A percentile compares a stretch with the other conserved stretches of the same genome.
These are phyloP conservation scores for Oryza longistaminata DNA, from an alignment of 176 grass and related monocot species.

Conservation along the genomic window DNA sequence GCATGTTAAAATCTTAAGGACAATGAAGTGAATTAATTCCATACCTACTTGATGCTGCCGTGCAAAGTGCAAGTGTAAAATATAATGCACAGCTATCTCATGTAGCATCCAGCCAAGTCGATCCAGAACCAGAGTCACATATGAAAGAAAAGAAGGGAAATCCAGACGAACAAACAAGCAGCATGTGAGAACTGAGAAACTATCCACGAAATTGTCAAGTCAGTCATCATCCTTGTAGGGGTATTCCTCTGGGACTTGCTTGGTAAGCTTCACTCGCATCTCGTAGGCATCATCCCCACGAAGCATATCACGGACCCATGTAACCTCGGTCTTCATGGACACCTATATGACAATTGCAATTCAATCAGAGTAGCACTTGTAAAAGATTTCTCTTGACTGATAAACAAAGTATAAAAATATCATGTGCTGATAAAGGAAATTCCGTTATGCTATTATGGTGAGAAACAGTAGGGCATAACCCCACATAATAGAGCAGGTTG, in stretches of 20 bases:
- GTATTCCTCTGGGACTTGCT: slow-evolving; percentile 97
- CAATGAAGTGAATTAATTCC: too few species aligned
- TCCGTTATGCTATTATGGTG: neutral
- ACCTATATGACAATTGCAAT: slow-evolving; percentile 53
- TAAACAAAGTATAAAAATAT: neutral
- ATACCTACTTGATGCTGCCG: neutral
- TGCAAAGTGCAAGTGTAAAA: slow-evolving; percentile 23
- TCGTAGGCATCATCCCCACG: slow-evolving; percentile 90
- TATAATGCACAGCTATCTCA: slow-evolving; percentile 18
- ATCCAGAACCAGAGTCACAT: neutral
- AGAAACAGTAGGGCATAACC: neutral
- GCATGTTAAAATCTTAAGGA: too few species aligned
- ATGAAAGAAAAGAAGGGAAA: neutral
- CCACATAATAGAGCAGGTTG: neutral
- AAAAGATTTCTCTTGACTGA: neutral
- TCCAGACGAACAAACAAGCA: neutral
- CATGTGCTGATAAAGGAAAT: neutral
- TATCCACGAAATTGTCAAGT: neutral
- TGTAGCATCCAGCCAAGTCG: slow-evolving; percentile 12
- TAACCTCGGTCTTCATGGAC: slow-evolving; percentile 97
- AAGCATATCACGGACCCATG: slow-evolving; percentile 95
- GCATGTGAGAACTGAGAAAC: neutral
- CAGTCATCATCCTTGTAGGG: slow-evolving; percentile 97
- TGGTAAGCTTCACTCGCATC: slow-evolving; percentile 89
- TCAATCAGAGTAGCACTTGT: neutral